Percentiles rank a stretch among this genome's conserved stretches.
phyloP scores from a whole-genome alignment of 2,329 filamentous ascomycete genomes.

The Pestalotiopsis sp. region DNA sequence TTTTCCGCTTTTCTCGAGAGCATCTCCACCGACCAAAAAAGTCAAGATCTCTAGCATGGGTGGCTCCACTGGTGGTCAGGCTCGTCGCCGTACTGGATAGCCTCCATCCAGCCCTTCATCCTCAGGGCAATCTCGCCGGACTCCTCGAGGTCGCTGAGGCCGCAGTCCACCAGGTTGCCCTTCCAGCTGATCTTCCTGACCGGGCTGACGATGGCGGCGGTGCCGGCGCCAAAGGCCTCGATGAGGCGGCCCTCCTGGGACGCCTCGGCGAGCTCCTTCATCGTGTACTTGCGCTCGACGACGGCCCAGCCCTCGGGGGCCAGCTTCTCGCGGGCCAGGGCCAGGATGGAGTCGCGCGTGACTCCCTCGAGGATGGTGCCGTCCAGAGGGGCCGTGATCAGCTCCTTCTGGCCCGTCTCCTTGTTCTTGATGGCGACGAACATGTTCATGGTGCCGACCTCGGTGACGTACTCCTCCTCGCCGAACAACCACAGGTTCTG shows the following conservation, averaged over 20 bases:
- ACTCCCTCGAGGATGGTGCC: constrained; percentile 96
- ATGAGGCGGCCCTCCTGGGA: constrained; percentile 82
- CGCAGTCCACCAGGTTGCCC: constrained; percentile 80
- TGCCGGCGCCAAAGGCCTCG: constrained; percentile 93
- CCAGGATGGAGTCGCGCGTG: constrained; percentile 88
- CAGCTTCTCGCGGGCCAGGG: constrained; percentile 81
- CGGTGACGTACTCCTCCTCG: constrained; percentile 92
- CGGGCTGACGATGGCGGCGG: constrained; percentile 90
- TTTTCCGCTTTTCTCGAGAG: background rate
- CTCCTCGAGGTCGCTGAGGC: constrained; percentile 78
- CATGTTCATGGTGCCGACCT: constrained; percentile 99
- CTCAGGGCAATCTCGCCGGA: constrained; percentile 81
- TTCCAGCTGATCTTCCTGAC: constrained; percentile 89
- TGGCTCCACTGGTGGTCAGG: constrained; percentile 85
- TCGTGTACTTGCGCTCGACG: constrained; percentile 87
- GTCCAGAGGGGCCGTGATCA: constrained; percentile 93
- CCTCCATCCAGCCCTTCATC: constrained; percentile 98
- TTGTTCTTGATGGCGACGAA: constrained; percentile 86
- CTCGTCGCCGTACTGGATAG: constrained; percentile 92
- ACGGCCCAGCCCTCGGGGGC: constrained; percentile 86
- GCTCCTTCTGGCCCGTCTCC: constrained; percentile 86
- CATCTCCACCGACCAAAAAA: background rate
- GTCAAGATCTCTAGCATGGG: constrained; percentile 34
- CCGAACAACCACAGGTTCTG: constrained; percentile 99
- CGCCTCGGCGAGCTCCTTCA: constrained; percentile 82